Base-by-base conservation (phyloP, 73 alveolate species). In the Paramecium octaurelia region DNA sequence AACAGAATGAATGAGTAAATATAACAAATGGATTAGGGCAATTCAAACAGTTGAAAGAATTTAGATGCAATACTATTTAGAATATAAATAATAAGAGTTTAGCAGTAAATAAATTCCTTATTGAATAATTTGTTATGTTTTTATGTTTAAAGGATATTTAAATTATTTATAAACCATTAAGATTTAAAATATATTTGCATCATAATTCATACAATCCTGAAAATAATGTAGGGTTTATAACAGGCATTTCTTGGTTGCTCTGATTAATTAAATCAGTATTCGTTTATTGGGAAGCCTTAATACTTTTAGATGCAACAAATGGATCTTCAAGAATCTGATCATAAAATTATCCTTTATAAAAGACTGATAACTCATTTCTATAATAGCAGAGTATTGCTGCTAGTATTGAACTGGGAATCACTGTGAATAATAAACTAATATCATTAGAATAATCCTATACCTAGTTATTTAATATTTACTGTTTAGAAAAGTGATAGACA, bases 1-100 rank as follows among this genome's bases (percentile, higher is more conserved):
- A 64, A 64, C 14, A 64, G 84, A 24, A 64, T 64, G 84, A 64
- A 64, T 64, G 84, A 64, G 7, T 64, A 64, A 64, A 64, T 64
- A 31, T 3, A 64, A 64, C 12, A 64, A 64, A 64, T 64, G 84
- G 84, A 64, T 31, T 12, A 64, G n/a, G 84, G 16, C 24, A 64
- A 64, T 27, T 64, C 7, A 64, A 64, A 20, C 27, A 64, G 14
- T 27, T 64, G 0, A 50, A 64, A 64, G 84, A 64, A 18, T 64
- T 64, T 24, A 64, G 84, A 64, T 64, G 27, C 24, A 64, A 64
- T 64, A 64, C 42, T 64, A 31, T 64, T 12, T 64, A 64, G 14
- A 64, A 64, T 31, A 11, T 64, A 27, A 64, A 12, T 12, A 24
- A 27, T 7, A 64, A 64, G 69, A 54, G n/a, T 54, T 54, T 18